Percentiles rank a stretch among this genome's conserved stretches.
Evolutionary conservation across 1,284 basidiomycete genomes (phyloP).

Genomic region (Singerocomus inundabilis): DNA sequence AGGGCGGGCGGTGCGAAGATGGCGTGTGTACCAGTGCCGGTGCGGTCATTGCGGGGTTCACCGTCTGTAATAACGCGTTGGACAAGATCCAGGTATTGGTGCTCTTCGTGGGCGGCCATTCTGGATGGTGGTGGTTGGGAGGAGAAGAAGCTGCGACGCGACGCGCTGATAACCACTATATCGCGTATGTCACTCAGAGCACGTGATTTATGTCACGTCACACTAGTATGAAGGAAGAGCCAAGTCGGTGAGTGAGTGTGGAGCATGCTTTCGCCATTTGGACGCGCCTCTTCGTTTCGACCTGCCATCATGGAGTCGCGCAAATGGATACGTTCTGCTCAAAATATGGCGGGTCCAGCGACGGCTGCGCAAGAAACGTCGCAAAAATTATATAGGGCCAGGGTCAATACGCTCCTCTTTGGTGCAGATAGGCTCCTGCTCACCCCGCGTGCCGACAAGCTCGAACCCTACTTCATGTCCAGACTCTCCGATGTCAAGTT

Average conservation of each 20-base stretch:
- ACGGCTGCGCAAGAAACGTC: not conserved
- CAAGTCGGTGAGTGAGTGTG: no score
- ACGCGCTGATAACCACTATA: not conserved
- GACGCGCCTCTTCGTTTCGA: conserved; percentile 8
- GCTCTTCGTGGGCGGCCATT: conserved; percentile 64
- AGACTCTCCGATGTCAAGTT: conserved; percentile 28
- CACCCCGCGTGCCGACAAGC: conserved; percentile 19
- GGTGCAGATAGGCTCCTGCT: conserved; percentile 30
- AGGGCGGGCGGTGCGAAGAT: conserved; percentile 87
- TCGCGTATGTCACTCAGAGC: not conserved
- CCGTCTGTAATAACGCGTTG: conserved; percentile 71
- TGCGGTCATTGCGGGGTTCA: conserved; percentile 81
- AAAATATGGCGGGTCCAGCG: not conserved
- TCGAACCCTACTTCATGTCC: conserved; percentile 23
- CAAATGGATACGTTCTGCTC: conserved; percentile 1
- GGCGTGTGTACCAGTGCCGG: conserved; percentile 89
- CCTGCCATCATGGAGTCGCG: conserved; percentile 1
- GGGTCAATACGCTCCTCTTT: conserved; percentile 28
- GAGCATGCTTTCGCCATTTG: conserved; percentile 8
- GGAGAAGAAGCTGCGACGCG: conserved; percentile 4
- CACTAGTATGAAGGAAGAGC: no score
- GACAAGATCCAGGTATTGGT: conserved; percentile 85
- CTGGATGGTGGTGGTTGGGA: conserved; percentile 3
- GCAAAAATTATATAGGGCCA: conserved; percentile 22
- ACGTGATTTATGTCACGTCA: conserved; percentile 16